Evolutionary conservation across 1,139 yeast species (phyloP), one percentile per base, ranked within the genome.

Genomic region (Sugiyamaella japonica): DNA sequence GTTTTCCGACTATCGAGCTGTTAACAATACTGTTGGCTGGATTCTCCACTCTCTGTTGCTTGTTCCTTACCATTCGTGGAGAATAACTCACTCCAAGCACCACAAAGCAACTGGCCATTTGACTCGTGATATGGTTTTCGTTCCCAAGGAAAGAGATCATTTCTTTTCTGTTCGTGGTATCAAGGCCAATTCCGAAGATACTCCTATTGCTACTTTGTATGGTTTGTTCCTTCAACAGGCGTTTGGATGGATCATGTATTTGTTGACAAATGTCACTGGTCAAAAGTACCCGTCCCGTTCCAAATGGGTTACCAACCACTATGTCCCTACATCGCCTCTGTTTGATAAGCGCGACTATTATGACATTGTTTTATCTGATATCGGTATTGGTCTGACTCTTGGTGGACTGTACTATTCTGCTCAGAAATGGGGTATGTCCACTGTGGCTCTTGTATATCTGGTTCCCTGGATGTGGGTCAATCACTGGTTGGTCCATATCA

Each of bases 31-130:
- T 48, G 84, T 85, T 50, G 96, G 96, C 53, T 88, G 95, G 95
- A 74, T 85, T 37, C 74, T 88, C 59, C 96, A 88, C 74, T 86
- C 95, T 37, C 83, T 81, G 66, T 76, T 85, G 66, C 72, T 87
- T 60, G 95, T 88, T 56, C 96, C 96, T 46, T 88, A 85, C 74
- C 88, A 87, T 69, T 85, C 93, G 5, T 88, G 96, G 96, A 85
- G 88, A 69, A 83, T 80, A 68, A 77, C 88, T 48, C 96, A 88
- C 72, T 81, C 87, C 52, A 87, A 85, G 74, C 96, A 88, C 75
- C 96, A 88, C 77, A 87, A 88, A 77, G 88, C 89, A 54, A 88
- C 95, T 48, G 95, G 93, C 61, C 88, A 88, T 72, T 70, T 88
- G 70, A 78, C 85, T 55, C 79, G 86, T 68, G 96, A 88, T 71